phyloP scores from a whole-genome alignment of 257 asterid genomes.

The Lycium ferocissimum region DNA sequence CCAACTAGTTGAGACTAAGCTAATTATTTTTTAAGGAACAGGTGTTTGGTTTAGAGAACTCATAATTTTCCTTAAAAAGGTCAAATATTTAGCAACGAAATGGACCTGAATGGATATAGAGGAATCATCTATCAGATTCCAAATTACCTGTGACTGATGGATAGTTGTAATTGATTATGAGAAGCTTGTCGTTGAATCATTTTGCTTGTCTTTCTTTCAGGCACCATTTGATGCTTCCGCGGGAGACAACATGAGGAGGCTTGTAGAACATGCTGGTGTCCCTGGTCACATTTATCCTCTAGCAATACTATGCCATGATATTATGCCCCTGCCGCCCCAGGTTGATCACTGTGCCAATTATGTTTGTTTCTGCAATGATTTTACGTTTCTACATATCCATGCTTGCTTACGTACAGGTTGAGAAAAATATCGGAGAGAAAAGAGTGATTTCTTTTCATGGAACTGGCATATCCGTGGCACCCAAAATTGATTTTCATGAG shows the following conservation, averaged over 20 bases:
- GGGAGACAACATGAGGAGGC: constrained; percentile 88
- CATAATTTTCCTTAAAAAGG: neutral
- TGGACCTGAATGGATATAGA: neutral
- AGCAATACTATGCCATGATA: constrained; percentile 70
- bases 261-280: constrained; percentile 74
- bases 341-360: constrained; percentile 40
- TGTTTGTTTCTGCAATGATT: constrained; percentile 12
- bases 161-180: constrained; percentile 33
- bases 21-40: neutral
- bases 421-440: constrained; percentile 91
- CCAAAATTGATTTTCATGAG: constrained; percentile 56
- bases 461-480: constrained; percentile 75
- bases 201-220: constrained; percentile 46
- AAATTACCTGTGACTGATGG: neutral
- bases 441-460: constrained; percentile 84
- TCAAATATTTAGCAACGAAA: neutral
- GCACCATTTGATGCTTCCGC: constrained; percentile 81
- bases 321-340: constrained; percentile 90
- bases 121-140: neutral
- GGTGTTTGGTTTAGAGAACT: neutral
- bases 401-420: constrained; percentile 69
- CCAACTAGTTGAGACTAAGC: neutral
- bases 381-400: constrained; percentile 17
- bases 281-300: constrained; percentile 81
- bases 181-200: neutral